Evolutionary conservation across 306 rosid species (phyloP).

Genomic region (Gastrolobium villosum): DNA sequence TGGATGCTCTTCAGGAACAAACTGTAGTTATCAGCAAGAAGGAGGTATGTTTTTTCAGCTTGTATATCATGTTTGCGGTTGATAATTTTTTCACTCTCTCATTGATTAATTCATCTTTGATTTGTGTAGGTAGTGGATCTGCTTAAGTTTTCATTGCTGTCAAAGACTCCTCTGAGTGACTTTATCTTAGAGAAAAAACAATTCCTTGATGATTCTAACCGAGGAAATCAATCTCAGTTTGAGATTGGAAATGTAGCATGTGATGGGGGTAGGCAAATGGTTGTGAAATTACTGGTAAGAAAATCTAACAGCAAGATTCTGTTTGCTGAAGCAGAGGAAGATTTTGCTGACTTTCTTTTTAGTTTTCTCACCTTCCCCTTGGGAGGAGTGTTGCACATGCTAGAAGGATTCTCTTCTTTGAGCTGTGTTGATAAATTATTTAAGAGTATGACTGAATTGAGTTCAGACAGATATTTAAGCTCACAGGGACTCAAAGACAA

Average conservation of each 20-base stretch:
- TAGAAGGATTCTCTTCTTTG: not conserved
- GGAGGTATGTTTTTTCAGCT: not conserved
- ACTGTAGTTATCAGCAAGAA: not conserved
- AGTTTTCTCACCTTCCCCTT: no score
- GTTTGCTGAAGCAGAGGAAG: not conserved
- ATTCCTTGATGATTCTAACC: no score
- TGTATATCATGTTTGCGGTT: no score
- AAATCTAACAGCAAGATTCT: not conserved
- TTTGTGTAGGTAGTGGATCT: constrained; percentile 11
- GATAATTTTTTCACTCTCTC: no score
- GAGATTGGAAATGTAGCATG: not conserved
- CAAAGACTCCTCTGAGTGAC: not conserved
- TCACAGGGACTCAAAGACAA: not conserved
- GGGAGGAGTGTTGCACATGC: not conserved
- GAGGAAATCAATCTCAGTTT: no score
- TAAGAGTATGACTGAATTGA: not conserved
- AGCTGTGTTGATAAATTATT: not conserved
- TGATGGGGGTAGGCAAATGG: not conserved
- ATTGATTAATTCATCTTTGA: no score
- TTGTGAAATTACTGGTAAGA: not conserved
- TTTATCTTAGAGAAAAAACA: not conserved
- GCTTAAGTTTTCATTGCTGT: constrained; percentile 2
- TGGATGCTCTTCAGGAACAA: not conserved
- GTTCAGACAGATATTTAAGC: not conserved
- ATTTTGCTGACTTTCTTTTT: no score